Base-by-base conservation (phyloP, 1,139 yeast species). In the Suhomyces bribrorum region DNA sequence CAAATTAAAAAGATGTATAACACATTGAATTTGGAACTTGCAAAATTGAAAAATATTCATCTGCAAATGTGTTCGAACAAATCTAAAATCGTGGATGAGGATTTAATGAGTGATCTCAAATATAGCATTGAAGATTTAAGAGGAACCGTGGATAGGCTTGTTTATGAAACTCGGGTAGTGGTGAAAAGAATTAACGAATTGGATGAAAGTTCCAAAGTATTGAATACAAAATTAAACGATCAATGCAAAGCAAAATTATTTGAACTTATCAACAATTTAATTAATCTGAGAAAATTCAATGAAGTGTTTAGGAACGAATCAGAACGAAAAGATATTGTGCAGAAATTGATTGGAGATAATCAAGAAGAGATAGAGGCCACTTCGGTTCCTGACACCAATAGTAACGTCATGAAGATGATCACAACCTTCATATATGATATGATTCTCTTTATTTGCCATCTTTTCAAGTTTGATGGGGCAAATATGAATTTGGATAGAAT, bases 131-230 rank as follows among this genome's bases (percentile, higher is more conserved):
- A 68, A 27, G 90, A 85, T 42, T 71, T 88, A 31, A 80, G 81
- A 26, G 79, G 86, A 2, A 69, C 84, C 29, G 79, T 86, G 24
- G 92, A 95, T 16, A 71, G 95, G 46, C 66, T 92, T 41, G 77
- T 81, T 39, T 92, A 90, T 57, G 96, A 92, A 54, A 73, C 88
- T 17, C 66, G 95, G 40, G 73, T 87, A 36, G 71, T 92, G 15
- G 75, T 75, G 29, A 81, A 83, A 38, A 79, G 92, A 50, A 76
- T 90, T 40, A 78, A 81, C 40, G 97, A 92, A 54, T 82, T 89
- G 17, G 95, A 87, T 48, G 88, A 85, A 28, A 78, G 83, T 40
- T 58, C 70, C 48, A 66, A 47, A 41, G 57, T 69, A 38, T 73
- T 85, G 45, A 73, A 77, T 37, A 60, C 76, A 26, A 64, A 62